Evolutionary conservation across 2,329 filamentous ascomycete genomes (phyloP), one percentile per base, ranked within the genome.

Genomic region (Pseudopyrenochaeta lycopersici): DNA sequence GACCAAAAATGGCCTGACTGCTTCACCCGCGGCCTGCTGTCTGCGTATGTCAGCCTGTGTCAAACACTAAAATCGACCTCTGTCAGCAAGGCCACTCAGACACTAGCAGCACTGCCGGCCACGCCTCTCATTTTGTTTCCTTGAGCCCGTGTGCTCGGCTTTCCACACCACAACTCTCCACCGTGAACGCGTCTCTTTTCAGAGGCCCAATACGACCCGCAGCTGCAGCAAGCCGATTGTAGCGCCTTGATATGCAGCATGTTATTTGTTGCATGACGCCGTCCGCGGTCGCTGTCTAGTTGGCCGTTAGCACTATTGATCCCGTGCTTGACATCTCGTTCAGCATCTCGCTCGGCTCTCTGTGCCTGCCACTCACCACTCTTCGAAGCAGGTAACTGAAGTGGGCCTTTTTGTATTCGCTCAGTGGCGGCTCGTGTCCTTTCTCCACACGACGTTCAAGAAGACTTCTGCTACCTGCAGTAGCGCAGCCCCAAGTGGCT

Each of bases 1-100:
- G 35, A 44, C 31, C 48, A 41, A 30, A 44, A 27, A 47, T 58
- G 55, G 55, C 45, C 51, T 54, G 55, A 58, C 44, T 44, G 20
- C 23, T 39, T 29, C 23, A 14, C 21, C 11, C 18, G 11, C 2
- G 18, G 20, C 21, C 44, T 46, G 32, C 44, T 46, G 44, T 30
- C 31, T 31, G 46, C 35, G 10, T 40, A 31, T 39, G 45, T 47
- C 45, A 47, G 33, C 45, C 21, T 18, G 23, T 32, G 36, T 41
- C 46, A 18, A 33, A 20, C 14, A n/a, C 30, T 27, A 14, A 33
- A 41, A 11, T 4, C 7, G 33, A 4, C 15, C 17, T 5, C 39
- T 32, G 30, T 23, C 30, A 15, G 42, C 30, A 17, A 6, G 35
- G 39, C 27, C 39, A 29, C 17, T 29, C 21, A n/a, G 20, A 21